A percentile compares a stretch with the other conserved stretches of the same genome.
Conservation (phyloP, 176 grass and related monocot species). For the Phyllostachys edulis region DNA sequence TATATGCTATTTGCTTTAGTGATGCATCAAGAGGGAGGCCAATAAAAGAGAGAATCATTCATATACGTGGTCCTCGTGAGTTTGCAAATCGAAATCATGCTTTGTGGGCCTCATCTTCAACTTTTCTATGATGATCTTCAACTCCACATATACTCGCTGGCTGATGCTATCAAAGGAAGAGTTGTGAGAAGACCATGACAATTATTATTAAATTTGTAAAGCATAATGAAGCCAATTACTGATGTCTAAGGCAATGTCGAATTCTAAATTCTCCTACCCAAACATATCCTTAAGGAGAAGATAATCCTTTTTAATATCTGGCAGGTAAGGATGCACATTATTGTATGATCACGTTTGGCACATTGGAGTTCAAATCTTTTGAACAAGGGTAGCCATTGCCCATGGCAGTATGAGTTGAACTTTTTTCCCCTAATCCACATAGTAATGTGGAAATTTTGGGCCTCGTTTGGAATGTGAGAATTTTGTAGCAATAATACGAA, state of each 20-base stretch:
- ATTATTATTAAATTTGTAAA: background rate
- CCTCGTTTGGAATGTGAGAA: too few relatives aligned
- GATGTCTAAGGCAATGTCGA: background rate
- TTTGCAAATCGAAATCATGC: conserved; percentile 7
- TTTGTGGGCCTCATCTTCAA: background rate
- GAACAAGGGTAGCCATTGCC: too few relatives aligned
- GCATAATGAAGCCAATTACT: background rate
- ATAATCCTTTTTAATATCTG: background rate
- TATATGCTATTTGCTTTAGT: background rate
- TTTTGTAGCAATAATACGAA: too few relatives aligned
- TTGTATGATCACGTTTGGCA: background rate
- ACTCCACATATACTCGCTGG: background rate
- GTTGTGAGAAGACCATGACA: background rate
- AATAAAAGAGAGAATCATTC: background rate
- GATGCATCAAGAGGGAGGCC: background rate
- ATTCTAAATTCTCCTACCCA: background rate
- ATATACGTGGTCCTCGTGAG: background rate
- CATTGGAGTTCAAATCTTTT: background rate
- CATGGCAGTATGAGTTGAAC: too few relatives aligned
- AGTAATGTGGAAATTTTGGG: too few relatives aligned
- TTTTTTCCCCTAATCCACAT: too few relatives aligned
- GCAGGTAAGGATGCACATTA: background rate
- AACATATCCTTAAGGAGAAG: background rate
- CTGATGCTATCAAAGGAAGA: background rate
- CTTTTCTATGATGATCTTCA: background rate